A percentile compares a stretch with the other conserved stretches of the same genome.
Evolutionary conservation across 129 eudicot genomes (phyloP).

Genomic region (Ambrosia trifida): DNA sequence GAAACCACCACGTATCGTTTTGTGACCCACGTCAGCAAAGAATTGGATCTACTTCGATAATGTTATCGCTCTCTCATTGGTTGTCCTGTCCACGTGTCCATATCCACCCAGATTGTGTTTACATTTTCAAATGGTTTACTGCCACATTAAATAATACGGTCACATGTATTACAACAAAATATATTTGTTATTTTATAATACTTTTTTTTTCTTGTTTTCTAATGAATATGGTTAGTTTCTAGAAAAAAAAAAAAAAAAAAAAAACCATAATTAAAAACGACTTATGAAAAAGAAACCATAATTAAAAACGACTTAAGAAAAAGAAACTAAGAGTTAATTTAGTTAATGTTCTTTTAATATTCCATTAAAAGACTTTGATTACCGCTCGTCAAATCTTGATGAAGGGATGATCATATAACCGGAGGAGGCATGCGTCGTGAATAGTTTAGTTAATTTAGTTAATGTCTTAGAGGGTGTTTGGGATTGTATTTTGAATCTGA

Average conservation of each 20-base stretch:
- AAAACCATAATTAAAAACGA: no score
- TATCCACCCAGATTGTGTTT: constrained; percentile 26
- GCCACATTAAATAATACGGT: not conserved
- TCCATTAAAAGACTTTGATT: no score
- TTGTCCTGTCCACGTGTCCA: constrained; percentile 28
- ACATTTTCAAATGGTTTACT: not conserved
- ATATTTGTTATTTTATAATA: not conserved
- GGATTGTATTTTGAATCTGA: no score
- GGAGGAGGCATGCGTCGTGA: no score
- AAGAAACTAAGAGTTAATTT: no score
- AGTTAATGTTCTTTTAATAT: no score
- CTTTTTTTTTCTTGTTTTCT: not conserved
- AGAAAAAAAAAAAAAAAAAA: not conserved
- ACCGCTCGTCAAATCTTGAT: no score
- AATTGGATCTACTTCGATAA: constrained; percentile 32
- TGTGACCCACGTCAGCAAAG: not conserved
- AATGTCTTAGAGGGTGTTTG: no score
- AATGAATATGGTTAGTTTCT: not conserved
- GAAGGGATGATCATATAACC: not conserved
- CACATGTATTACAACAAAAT: constrained; percentile 11
- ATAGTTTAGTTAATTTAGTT: no score
- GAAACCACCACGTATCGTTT: constrained; percentile 9
- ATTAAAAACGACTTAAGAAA: no score
- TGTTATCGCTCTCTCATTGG: constrained; percentile 31
- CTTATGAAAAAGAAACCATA: no score